These are phyloP conservation scores for Phytophthora nicotianae DNA, from an alignment of 352 stramenopile species.

Conservation along the genomic window DNA sequence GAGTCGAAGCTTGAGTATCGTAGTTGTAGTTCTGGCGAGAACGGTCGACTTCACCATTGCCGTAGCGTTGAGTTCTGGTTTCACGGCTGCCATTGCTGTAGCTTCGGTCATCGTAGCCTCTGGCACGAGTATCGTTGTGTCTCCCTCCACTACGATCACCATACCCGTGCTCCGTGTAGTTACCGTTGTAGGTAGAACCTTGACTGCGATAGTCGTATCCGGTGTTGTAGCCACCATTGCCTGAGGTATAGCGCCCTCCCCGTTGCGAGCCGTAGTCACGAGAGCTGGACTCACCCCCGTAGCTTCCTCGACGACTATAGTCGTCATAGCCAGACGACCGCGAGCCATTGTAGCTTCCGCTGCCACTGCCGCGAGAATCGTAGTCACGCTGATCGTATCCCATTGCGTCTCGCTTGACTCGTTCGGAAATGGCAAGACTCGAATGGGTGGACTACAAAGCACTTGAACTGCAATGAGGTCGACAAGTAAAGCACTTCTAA, in stretches of 20 bases:
- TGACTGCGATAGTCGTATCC: constrained; percentile 18
- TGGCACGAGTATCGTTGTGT: not conserved
- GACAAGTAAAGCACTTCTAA: not conserved
- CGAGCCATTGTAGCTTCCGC: constrained; percentile 3
- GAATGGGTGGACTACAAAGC: not conserved
- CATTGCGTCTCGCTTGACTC: constrained; percentile 3
- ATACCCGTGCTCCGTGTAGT: not conserved
- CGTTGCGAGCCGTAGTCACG: constrained; percentile 7
- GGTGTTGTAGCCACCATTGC: constrained; percentile 1
- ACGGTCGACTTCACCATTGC: not conserved
- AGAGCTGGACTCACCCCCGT: constrained; percentile 3
- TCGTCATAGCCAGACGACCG: constrained; percentile 12
- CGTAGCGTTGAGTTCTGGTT: not conserved
- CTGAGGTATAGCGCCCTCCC: not conserved
- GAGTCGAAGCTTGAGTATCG: not conserved
- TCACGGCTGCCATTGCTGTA: constrained; percentile 4
- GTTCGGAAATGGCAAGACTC: not conserved
- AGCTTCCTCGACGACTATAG: constrained; percentile 4
- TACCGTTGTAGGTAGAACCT: constrained; percentile 6
- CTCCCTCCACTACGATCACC: not conserved
- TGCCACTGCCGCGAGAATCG: constrained; percentile 3
- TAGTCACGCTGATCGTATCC: constrained; percentile 12
- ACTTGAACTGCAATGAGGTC: not conserved
- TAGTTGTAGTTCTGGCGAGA: not conserved
- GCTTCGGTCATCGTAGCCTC: not conserved